phyloP scores from a whole-genome alignment of 2,329 filamentous ascomycete species.

The Aspergillus phoenicis region DNA sequence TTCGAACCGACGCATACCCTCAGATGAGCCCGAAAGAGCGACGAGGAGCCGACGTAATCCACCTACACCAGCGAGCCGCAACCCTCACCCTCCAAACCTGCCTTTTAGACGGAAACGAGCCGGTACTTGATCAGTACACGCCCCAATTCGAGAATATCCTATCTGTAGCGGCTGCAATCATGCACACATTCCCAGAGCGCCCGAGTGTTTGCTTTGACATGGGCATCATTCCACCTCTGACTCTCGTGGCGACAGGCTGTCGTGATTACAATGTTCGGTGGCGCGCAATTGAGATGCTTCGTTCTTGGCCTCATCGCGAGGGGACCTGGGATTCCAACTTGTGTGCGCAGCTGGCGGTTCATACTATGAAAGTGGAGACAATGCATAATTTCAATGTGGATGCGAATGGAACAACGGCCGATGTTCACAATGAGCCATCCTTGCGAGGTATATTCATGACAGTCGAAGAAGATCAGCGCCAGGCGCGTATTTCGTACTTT shows the following conservation, averaged over 20 bases:
- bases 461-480: neutral
- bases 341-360: slow-evolving; percentile 30
- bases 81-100: slow-evolving; percentile 13
- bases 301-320: slow-evolving; percentile 36
- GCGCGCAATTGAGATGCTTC: slow-evolving; percentile 32
- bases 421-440: neutral
- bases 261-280: slow-evolving; percentile 26
- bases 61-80: slow-evolving; percentile 15
- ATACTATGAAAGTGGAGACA: slow-evolving; percentile 28
- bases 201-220: slow-evolving; percentile 30
- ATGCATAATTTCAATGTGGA: neutral
- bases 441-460: neutral
- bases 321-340: slow-evolving; percentile 40
- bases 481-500: neutral
- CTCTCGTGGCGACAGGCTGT: slow-evolving; percentile 37
- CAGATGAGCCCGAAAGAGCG: slow-evolving; percentile 7
- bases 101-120: slow-evolving; percentile 10
- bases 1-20: neutral
- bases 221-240: slow-evolving; percentile 36
- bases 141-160: slow-evolving; percentile 12
- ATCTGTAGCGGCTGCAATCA: slow-evolving; percentile 2
- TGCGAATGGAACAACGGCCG: neutral
- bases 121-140: slow-evolving; percentile 9
- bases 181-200: slow-evolving; percentile 8
- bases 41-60: slow-evolving; percentile 21